Percentiles rank a stretch among this genome's conserved stretches.
These are phyloP conservation scores for Cystobasidium tubakii DNA, from an alignment of 768 basidiomycete species.

Conservation along the genomic window DNA sequence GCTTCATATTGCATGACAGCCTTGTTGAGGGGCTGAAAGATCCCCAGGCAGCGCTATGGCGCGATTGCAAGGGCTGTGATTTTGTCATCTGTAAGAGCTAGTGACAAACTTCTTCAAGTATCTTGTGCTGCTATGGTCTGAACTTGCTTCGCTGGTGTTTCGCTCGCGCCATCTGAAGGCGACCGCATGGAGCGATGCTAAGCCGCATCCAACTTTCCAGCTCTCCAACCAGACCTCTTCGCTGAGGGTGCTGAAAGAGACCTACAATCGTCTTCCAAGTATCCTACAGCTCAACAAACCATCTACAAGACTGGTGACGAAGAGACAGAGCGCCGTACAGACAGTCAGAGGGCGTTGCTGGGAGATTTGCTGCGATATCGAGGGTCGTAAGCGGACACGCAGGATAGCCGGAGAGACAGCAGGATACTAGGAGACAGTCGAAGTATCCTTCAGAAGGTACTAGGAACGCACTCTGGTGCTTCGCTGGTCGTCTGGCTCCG, in stretches of 20 bases:
- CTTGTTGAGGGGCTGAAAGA: too few relatives aligned
- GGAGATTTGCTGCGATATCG: slow-evolving; percentile 1
- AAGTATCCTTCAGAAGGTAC: neutral
- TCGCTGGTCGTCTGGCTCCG: neutral
- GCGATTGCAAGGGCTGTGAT: too few relatives aligned
- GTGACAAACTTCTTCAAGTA: too few relatives aligned
- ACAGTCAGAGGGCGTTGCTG: neutral
- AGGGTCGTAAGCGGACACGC: slow-evolving; percentile 1
- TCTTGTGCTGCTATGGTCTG: too few relatives aligned
- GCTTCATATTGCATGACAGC: too few relatives aligned
- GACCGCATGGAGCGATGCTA: neutral
- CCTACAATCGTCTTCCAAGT: neutral
- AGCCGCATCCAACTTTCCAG: neutral
- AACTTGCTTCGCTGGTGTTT: too few relatives aligned
- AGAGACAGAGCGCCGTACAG: neutral
- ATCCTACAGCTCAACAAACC: neutral
- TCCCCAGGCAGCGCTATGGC: too few relatives aligned
- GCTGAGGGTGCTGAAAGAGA: slow-evolving; percentile 22
- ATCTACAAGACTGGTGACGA: neutral
- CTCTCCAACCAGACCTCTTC: slow-evolving; percentile 9
- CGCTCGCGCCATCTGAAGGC: too few relatives aligned
- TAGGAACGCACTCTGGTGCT: neutral
- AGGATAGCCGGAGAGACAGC: neutral
- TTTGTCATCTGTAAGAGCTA: too few relatives aligned
- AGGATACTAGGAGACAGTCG: neutral